Conservation (phyloP, 2,329 filamentous ascomycete genomes). For the Neofusicoccum laricinum region DNA sequence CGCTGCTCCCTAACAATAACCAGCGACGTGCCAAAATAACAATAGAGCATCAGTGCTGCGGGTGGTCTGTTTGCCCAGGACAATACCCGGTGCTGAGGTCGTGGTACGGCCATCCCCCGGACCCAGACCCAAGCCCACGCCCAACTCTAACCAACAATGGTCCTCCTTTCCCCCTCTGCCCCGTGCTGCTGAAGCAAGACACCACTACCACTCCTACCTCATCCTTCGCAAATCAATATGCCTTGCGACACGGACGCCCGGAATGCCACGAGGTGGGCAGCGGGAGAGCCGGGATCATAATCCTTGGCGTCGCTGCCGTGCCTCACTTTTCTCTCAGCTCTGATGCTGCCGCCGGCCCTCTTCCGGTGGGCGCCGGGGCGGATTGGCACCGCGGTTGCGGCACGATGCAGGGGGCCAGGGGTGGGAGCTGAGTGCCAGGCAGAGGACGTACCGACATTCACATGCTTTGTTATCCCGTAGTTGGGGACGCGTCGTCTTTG, state of each 20-base stretch:
- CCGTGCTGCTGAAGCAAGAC: not conserved
- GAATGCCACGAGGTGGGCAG: not conserved
- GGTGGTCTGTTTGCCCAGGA: too few species aligned
- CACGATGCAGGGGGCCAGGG: conserved; percentile 2
- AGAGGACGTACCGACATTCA: not conserved
- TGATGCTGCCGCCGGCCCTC: too few species aligned
- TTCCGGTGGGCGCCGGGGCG: not conserved
- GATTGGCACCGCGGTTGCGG: not conserved
- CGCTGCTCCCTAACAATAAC: not conserved
- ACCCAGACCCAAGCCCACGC: too few species aligned
- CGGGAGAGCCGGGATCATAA: not conserved
- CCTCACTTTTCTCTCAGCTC: not conserved
- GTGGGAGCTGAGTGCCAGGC: not conserved
- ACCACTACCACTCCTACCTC: too few species aligned
- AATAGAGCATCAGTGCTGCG: too few species aligned
- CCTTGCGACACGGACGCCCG: not conserved
- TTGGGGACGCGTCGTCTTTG: too few species aligned
- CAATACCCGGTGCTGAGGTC: too few species aligned
- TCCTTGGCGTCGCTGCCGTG: not conserved
- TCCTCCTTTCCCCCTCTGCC: not conserved
- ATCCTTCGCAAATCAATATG: not conserved
- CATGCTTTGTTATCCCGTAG: not conserved
- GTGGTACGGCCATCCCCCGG: too few species aligned
- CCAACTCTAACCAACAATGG: not conserved
- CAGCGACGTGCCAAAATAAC: too few species aligned